Evolutionary conservation across 1,139 yeast genomes (phyloP).

Genomic region (Kodamaea arcana): DNA sequence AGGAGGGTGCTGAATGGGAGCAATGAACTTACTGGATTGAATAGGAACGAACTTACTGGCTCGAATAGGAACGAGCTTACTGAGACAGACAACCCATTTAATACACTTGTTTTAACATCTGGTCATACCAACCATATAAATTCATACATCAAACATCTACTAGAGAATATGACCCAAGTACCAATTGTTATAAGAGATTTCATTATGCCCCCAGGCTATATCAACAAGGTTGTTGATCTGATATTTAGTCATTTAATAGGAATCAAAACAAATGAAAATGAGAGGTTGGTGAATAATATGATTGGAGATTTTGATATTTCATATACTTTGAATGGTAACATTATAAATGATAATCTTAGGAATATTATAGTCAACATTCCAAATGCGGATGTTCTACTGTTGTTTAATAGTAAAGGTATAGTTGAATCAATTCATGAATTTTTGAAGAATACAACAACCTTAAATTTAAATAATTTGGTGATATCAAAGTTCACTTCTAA

Average conservation of each 20-base stretch:
- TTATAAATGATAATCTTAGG: constrained; percentile 15
- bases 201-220: constrained; percentile 7
- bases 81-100: constrained; percentile 4
- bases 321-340: constrained; percentile 7
- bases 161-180: constrained; percentile 9
- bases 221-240: constrained; percentile 9
- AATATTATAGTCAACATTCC: constrained; percentile 25
- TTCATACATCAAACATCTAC: constrained; percentile 6
- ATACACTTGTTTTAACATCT: constrained; percentile 9
- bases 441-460: constrained; percentile 16
- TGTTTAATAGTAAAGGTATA: constrained; percentile 6
- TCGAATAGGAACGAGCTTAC: neutral
- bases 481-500: constrained; percentile 19
- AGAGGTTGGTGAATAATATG: constrained; percentile 6
- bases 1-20: no score
- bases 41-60: no score
- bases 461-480: constrained; percentile 19
- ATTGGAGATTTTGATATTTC: constrained; percentile 13
- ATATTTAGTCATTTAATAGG: constrained; percentile 6
- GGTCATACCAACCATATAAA: constrained; percentile 7
- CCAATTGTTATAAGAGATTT: constrained; percentile 12
- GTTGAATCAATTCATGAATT: constrained; percentile 13
- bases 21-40: no score
- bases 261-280: constrained; percentile 1
- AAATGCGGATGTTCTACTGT: constrained; percentile 14